Percentiles rank a stretch among this genome's conserved stretches.
Conservation (phyloP, 2,329 filamentous ascomycete species). For the Fusarium azukiicola region DNA sequence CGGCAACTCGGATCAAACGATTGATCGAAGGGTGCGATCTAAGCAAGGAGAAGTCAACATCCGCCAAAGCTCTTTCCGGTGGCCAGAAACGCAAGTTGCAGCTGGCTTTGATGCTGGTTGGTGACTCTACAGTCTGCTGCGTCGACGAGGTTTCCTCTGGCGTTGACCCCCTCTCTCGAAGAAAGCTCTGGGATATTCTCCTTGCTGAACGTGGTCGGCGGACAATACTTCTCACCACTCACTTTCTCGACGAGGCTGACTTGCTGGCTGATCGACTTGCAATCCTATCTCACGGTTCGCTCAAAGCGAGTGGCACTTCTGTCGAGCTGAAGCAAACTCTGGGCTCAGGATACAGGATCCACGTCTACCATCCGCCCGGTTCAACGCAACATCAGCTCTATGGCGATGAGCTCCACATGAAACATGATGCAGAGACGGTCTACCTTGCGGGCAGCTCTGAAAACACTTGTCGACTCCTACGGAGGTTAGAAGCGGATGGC, state of each 20-base stretch:
- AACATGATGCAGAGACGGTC: conserved; percentile 11
- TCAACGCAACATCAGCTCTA: conserved; percentile 17
- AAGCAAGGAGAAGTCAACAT: conserved; percentile 83
- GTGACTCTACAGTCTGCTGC: conserved; percentile 77
- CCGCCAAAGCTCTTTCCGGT: conserved; percentile 87
- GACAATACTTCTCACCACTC: conserved; percentile 91
- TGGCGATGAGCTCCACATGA: conserved; percentile 10
- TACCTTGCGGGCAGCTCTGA: conserved; percentile 26
- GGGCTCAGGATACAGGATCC: conserved; percentile 18
- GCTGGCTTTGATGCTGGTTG: conserved; percentile 93
- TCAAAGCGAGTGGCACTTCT: conserved; percentile 27
- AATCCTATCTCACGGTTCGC: conserved; percentile 27
- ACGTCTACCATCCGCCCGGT: conserved; percentile 6
- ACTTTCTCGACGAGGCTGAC: conserved; percentile 93
- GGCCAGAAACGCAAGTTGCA: conserved; percentile 94
- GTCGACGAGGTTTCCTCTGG: conserved; percentile 84
- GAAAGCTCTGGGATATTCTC: conserved; percentile 94
- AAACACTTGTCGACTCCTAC: conserved; percentile 16
- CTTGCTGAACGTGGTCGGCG: conserved; percentile 87
- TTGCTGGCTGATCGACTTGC: conserved; percentile 84
- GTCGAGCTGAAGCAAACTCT: conserved; percentile 29
- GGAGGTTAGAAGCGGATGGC: conserved; percentile 2
- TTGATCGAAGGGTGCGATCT: conserved; percentile 86
- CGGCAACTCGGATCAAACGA: conserved; percentile 52
- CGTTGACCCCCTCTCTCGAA: conserved; percentile 88